Conservation (phyloP, 768 basidiomycete genomes). For the Pleurotus salmoneostramineus region DNA sequence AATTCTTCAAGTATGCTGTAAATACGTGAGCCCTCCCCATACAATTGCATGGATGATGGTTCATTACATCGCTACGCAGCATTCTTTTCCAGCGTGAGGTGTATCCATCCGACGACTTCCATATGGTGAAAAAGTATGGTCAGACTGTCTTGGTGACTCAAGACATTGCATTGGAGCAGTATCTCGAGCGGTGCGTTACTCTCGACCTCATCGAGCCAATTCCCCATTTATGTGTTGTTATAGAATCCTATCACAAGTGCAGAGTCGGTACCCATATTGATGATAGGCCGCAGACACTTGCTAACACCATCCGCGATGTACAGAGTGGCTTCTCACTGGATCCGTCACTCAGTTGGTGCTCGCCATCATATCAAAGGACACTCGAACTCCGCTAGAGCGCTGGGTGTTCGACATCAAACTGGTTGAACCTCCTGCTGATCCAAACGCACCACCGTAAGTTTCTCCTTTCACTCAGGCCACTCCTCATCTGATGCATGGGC, state of each 20-base stretch:
- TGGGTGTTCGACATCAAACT: constrained; percentile 98
- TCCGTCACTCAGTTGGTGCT: constrained; percentile 93
- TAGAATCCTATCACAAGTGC: constrained; percentile 89
- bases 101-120: constrained; percentile 97
- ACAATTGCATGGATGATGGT: constrained; percentile 5
- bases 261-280: constrained; percentile 47
- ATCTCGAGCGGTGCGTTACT: constrained; percentile 67
- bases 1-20: constrained; percentile 99
- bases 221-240: neutral
- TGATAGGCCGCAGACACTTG: neutral
- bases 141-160: constrained; percentile 93
- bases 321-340: constrained; percentile 93
- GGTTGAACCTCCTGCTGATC: constrained; percentile 56
- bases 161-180: constrained; percentile 89
- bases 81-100: constrained; percentile 96
- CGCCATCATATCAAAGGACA: constrained; percentile 94
- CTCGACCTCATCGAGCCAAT: constrained; percentile 4
- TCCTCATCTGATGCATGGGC: constrained; percentile 3
- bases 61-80: constrained; percentile 32
- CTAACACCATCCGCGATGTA: neutral
- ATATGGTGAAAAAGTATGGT: constrained; percentile 99
- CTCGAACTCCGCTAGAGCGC: constrained; percentile 85
- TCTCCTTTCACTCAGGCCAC: constrained; percentile 4
- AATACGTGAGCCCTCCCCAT: constrained; percentile 65
- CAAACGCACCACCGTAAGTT: constrained; percentile 44